These are phyloP conservation scores for Plenodomus lindquistii DNA, from an alignment of 2,329 filamentous ascomycete genomes.

Conservation along the genomic window DNA sequence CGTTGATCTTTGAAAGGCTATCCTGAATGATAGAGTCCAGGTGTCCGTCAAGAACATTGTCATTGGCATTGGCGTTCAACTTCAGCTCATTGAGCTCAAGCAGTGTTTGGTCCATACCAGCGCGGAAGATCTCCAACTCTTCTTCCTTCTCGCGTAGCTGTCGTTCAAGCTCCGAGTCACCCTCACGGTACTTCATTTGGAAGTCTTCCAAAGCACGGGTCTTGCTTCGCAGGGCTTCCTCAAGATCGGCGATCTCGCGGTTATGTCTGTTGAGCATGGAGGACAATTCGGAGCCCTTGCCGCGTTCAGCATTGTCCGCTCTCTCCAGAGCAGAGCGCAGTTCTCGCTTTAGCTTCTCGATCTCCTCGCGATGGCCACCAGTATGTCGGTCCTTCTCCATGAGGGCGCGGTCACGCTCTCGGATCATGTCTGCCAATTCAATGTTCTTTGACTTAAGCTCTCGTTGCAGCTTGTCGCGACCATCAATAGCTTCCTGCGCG, in stretches of 20 bases:
- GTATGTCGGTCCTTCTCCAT: conserved; percentile 89
- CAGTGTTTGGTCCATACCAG: conserved; percentile 94
- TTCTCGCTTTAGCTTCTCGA: conserved; percentile 93
- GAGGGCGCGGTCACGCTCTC: conserved; percentile 88
- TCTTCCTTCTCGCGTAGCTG: conserved; percentile 93
- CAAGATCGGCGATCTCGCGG: conserved; percentile 93
- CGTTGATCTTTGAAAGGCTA: conserved; percentile 90
- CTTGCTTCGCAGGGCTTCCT: conserved; percentile 88
- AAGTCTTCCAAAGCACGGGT: conserved; percentile 83
- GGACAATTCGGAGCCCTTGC: conserved; percentile 93
- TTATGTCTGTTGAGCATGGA: conserved; percentile 96
- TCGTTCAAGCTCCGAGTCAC: conserved; percentile 82
- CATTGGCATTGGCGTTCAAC: conserved; percentile 63
- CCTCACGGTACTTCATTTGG: conserved; percentile 75
- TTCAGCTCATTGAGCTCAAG: conserved; percentile 89
- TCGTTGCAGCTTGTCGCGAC: conserved; percentile 89
- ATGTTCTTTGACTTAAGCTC: conserved; percentile 99
- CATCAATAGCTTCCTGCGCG: conserved; percentile 94
- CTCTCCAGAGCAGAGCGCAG: conserved; percentile 88
- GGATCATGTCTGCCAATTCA: conserved; percentile 98
- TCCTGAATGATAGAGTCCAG: conserved; percentile 87
- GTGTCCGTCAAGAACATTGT: conserved; percentile 82
- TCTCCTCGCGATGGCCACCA: conserved; percentile 86
- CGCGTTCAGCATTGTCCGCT: conserved; percentile 87
- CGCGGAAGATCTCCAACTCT: conserved; percentile 96